phyloP scores from a whole-genome alignment of 176 grass and related monocot species.

The Eremochloa ophiuroides region DNA sequence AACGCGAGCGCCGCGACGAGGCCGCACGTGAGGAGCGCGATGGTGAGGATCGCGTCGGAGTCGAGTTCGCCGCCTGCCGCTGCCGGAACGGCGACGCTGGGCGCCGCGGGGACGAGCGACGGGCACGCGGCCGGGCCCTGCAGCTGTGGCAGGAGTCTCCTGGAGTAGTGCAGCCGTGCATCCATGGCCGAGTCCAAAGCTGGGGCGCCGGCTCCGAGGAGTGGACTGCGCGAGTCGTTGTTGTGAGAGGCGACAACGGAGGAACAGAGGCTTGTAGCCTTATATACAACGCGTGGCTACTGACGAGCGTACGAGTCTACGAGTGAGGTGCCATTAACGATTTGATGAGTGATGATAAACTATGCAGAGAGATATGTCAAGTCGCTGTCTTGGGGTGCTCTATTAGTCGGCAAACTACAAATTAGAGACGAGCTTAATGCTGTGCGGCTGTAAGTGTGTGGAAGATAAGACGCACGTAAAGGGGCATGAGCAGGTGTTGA shows the following conservation, averaged over 20 bases:
- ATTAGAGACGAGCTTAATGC: not conserved
- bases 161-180: not conserved
- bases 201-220: not conserved
- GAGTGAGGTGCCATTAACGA: not conserved
- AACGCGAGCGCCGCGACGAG: conserved; percentile 40
- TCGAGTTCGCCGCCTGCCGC: not conserved
- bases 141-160: not conserved
- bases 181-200: not conserved
- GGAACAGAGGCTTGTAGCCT: not conserved
- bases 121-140: not conserved
- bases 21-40: conserved; percentile 53
- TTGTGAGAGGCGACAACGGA: not conserved
- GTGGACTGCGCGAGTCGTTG: not conserved
- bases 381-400: not conserved
- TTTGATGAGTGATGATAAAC: not conserved
- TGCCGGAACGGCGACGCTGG: not conserved
- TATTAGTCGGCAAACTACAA: not conserved
- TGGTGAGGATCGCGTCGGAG: conserved; percentile 26
- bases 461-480: conserved; percentile 18
- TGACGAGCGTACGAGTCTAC: not conserved
- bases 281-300: conserved; percentile 1
- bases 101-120: not conserved
- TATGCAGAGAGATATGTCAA: not conserved
- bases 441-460: not conserved
- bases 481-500: not conserved